A percentile compares a stretch with the other conserved stretches of the same genome.
phyloP scores from a whole-genome alignment of 177 flowering plant genomes.

The Tripterygium wilfordii region DNA sequence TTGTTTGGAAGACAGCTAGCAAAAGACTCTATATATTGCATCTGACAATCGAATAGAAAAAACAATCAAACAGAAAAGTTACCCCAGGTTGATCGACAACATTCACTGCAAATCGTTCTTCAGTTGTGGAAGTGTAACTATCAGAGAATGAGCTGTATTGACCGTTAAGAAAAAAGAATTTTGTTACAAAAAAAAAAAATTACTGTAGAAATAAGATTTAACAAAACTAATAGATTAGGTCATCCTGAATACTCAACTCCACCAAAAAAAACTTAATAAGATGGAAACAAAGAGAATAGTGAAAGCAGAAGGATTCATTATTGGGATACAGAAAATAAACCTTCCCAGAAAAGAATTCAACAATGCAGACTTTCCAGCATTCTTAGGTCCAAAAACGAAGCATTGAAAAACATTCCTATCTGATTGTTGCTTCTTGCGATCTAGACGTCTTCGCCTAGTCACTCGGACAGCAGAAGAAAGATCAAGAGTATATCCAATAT shows the following conservation, averaged over 20 bases:
- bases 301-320: too few species aligned
- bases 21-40: too few species aligned
- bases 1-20: too few species aligned
- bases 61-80: slow-evolving; percentile 9
- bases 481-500: slow-evolving; percentile 79
- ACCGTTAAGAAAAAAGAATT: too few species aligned
- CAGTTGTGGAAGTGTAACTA: slow-evolving; percentile 19
- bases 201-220: too few species aligned
- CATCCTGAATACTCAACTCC: too few species aligned
- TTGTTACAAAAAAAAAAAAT: too few species aligned
- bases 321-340: too few species aligned
- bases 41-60: too few species aligned
- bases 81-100: slow-evolving; percentile 39
- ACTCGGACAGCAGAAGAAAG: slow-evolving; percentile 64
- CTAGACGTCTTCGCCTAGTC: slow-evolving; percentile 64
- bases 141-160: slow-evolving; percentile 31
- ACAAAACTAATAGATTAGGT: too few species aligned
- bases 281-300: too few species aligned
- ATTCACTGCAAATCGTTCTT: slow-evolving; percentile 39
- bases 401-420: slow-evolving; percentile 92
- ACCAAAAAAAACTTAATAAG: too few species aligned
- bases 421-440: slow-evolving; percentile 75
- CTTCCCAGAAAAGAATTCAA: slow-evolving; percentile 82
- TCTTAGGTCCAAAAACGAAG: slow-evolving; percentile 90
- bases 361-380: slow-evolving; percentile 82